These are phyloP conservation scores for Solanum dulcamara DNA, from an alignment of 257 asterid genomes.

Conservation along the genomic window DNA sequence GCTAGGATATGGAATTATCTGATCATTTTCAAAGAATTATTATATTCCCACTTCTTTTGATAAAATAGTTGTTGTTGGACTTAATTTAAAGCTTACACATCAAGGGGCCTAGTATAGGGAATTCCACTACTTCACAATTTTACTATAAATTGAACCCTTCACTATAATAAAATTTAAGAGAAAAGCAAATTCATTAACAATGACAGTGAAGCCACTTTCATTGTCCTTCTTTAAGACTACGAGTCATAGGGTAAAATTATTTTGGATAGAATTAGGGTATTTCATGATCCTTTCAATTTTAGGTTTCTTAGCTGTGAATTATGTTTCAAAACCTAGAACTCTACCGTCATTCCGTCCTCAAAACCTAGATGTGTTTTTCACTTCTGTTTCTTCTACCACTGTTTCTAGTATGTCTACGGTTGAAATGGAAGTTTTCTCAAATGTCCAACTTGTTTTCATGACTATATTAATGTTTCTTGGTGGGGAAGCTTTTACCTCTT, in stretches of 20 bases:
- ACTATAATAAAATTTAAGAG: neutral
- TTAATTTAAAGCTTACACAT: neutral
- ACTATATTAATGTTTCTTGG: slow-evolving; percentile 34
- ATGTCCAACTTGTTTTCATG: slow-evolving; percentile 25
- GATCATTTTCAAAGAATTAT: neutral
- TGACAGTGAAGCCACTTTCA: neutral
- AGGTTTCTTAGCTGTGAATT: slow-evolving; percentile 22
- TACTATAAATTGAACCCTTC: neutral
- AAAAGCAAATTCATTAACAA: neutral
- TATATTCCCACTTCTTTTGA: neutral
- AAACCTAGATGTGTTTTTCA: slow-evolving; percentile 29
- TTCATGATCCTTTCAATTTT: slow-evolving; percentile 18
- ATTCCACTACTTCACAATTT: neutral
- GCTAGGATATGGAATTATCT: no score
- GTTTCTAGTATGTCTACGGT: slow-evolving; percentile 41
- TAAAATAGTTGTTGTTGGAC: neutral
- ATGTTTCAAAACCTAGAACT: slow-evolving; percentile 3
- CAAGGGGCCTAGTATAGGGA: neutral
- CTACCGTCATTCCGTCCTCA: slow-evolving; percentile 1
- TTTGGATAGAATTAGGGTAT: slow-evolving; percentile 23
- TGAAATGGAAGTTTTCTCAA: slow-evolving; percentile 47
- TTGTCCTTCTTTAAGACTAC: neutral
- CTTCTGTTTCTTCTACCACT: slow-evolving; percentile 25
- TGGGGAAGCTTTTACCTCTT: slow-evolving; percentile 37
- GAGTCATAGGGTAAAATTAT: slow-evolving; percentile 11